Base-by-base conservation (phyloP, 768 basidiomycete species). In the Asterophora lycoperdoides region DNA sequence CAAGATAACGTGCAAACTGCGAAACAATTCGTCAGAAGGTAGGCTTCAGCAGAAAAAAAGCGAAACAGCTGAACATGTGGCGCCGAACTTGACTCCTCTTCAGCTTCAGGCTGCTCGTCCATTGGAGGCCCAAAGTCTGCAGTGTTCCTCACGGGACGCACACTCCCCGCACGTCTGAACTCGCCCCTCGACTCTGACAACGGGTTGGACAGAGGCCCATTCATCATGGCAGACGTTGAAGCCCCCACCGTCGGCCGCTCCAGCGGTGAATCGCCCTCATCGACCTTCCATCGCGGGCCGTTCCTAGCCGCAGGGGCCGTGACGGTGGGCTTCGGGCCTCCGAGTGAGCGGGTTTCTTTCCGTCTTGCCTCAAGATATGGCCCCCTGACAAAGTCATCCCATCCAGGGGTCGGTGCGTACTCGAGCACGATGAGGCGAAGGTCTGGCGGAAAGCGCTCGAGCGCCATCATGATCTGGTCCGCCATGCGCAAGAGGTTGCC, bases 401-500 rank as follows among this genome's bases (percentile, higher is more conserved):
- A 99, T 39, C 83, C 73, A 1, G 75, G 80, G 41, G 86, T 81
- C 3, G 89, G 89, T 26, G 86, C 85, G 52, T 80, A 83, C 41
- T 74, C 71, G 38, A 78, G 73, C 51, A 96, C 78, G 48, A 74
- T 68, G 1, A 75, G 71, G 19, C 82, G 77, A 18, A 96, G 74
- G 26, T 93, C 91, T 13, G 78, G 73, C 0, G 94, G 92, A 68
- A 90, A 93, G 44, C 89, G 84, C 17, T 91, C 85, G 51, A 98
- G 78, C 8, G 94, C 89, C 48, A 83, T 82, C 62, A 96, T 85
- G 15, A 96, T 84, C 60, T 98, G 95, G 66, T 97, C 96, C 0
- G 93, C 86, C 57, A 99, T 92, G 56, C 97, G 81, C 10, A 88
- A 89, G 13, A 98, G 77, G 64, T 99, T 94, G 0, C 95, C 95